A percentile compares a stretch with the other conserved stretches of the same genome.
Evolutionary conservation across 306 rosid genomes (phyloP).

Genomic region (Prinsepia uniflora): DNA sequence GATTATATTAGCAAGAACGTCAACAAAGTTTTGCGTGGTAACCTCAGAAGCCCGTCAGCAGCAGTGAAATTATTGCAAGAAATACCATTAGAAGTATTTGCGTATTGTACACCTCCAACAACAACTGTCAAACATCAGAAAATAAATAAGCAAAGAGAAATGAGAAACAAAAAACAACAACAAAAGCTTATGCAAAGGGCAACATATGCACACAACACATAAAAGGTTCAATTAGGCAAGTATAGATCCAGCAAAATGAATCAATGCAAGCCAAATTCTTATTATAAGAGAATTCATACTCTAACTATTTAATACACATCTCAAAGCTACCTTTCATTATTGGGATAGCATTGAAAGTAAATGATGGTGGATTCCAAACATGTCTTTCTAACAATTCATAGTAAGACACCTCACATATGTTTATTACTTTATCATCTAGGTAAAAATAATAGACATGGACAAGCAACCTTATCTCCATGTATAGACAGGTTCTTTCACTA

Average conservation of each 20-base stretch:
- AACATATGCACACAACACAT: background rate
- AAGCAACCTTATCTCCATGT: background rate
- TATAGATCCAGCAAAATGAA: background rate
- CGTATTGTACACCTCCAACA: conserved; percentile 77
- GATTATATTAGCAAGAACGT: conserved; percentile 16
- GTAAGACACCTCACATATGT: too few species aligned
- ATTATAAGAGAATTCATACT: background rate
- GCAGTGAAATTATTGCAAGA: conserved; percentile 67
- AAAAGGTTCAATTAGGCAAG: too few species aligned
- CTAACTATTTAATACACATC: background rate
- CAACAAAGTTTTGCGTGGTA: conserved; percentile 83
- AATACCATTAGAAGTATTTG: conserved; percentile 80
- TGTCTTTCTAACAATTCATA: background rate
- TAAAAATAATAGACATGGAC: background rate
- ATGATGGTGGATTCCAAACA: background rate
- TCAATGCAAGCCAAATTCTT: background rate
- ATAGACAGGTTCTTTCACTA: background rate
- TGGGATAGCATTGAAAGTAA: background rate
- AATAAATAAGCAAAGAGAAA: conserved; percentile 14
- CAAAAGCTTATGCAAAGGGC: background rate
- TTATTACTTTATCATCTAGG: too few species aligned
- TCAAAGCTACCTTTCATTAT: background rate
- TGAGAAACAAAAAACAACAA: conserved; percentile 2
- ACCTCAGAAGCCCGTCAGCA: conserved; percentile 74
- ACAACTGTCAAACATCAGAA: conserved; percentile 55